Conservation (phyloP, 2,329 filamentous ascomycete genomes). For the Sporothrix brasiliensis region DNA sequence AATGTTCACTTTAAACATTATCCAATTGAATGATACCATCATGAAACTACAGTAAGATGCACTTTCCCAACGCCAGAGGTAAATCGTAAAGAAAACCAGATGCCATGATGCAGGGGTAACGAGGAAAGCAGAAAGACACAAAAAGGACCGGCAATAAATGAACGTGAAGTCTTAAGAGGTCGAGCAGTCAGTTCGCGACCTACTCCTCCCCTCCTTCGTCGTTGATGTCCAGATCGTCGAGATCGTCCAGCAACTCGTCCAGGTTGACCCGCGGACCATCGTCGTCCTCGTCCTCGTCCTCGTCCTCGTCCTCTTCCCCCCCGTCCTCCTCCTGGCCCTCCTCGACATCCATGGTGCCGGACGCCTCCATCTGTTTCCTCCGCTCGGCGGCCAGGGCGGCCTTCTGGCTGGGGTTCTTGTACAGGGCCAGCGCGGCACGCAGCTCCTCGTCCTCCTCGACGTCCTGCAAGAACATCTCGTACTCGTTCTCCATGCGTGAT, state of each 20-base stretch:
- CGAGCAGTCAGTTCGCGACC: background rate
- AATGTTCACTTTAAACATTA: background rate
- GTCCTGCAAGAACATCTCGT: constrained; percentile 95
- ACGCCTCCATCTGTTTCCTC: constrained; percentile 41
- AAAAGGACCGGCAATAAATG: background rate
- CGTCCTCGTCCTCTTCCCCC: constrained; percentile 59
- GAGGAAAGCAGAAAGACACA: constrained; percentile 11
- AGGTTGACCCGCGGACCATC: constrained; percentile 72
- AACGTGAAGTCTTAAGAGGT: background rate
- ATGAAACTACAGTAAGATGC: constrained; percentile 12
- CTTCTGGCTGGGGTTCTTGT: constrained; percentile 67
- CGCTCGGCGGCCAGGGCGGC: constrained; percentile 41
- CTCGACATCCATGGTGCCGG: constrained; percentile 51
- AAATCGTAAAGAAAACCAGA: constrained; percentile 25
- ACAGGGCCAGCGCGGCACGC: constrained; percentile 79
- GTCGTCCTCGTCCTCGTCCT: constrained; percentile 52
- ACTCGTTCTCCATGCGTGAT: constrained; percentile 86
- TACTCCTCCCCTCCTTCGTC: constrained; percentile 55
- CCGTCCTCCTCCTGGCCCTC: constrained; percentile 53
- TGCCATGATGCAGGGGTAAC: constrained; percentile 26
- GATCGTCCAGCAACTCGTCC: constrained; percentile 85
- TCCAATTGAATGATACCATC: constrained; percentile 21
- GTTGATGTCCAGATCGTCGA: constrained; percentile 81
- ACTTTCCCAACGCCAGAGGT: constrained; percentile 25
- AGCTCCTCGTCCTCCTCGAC: constrained; percentile 95